These are phyloP conservation scores for Cercospora zeina DNA, from an alignment of 2,329 filamentous ascomycete species.

Conservation along the genomic window DNA sequence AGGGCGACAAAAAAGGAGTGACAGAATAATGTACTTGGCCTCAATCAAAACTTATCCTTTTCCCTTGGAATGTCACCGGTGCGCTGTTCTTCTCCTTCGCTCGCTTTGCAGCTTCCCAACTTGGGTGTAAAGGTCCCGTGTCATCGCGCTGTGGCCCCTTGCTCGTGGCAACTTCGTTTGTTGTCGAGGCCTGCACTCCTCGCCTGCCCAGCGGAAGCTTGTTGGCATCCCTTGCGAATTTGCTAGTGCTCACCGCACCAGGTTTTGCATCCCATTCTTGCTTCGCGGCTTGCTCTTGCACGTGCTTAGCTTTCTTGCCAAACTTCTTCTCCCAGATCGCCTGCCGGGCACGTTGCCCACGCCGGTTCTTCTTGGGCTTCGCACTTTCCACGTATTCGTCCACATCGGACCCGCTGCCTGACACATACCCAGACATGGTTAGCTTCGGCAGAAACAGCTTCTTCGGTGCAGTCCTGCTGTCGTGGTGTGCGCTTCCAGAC, in stretches of 20 bases:
- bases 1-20: neutral
- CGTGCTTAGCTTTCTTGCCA: conserved; percentile 68
- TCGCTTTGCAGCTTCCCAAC: conserved; percentile 63
- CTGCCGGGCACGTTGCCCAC: conserved; percentile 75
- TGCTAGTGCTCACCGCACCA: conserved; percentile 49
- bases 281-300: conserved; percentile 53
- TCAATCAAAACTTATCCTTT: conserved; percentile 64
- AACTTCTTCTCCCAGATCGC: conserved; percentile 80
- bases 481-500: conserved; percentile 30
- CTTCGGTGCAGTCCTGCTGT: conserved; percentile 32
- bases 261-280: conserved; percentile 60
- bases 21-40: neutral
- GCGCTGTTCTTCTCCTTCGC: conserved; percentile 56
- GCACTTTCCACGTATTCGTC: conserved; percentile 57
- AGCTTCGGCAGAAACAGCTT: conserved; percentile 73
- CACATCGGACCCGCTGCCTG: conserved; percentile 71
- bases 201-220: conserved; percentile 22
- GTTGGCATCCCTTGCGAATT: conserved; percentile 28
- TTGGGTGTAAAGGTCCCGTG: conserved; percentile 60
- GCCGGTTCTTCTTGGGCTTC: conserved; percentile 67
- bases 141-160: conserved; percentile 47
- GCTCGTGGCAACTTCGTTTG: conserved; percentile 27
- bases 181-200: conserved; percentile 7
- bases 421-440: conserved; percentile 75
- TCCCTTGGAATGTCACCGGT: conserved; percentile 54